Conservation (phyloP, 306 rosid species). For the Casuarina cunninghamiana region DNA sequence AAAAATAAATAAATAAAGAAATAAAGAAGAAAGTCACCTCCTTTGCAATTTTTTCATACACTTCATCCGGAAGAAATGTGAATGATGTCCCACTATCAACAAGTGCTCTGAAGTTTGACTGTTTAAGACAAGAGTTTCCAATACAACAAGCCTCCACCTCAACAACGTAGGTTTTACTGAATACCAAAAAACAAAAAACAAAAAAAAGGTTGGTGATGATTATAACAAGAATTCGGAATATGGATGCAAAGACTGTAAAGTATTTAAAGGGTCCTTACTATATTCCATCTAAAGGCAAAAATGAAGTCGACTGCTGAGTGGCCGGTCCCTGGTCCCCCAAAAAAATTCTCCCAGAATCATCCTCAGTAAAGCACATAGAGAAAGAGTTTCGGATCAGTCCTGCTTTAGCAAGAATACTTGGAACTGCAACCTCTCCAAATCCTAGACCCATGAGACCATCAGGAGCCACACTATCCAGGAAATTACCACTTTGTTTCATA, state of each 20-base stretch:
- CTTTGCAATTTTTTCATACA: slow-evolving; percentile 52
- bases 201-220: slow-evolving; percentile 21
- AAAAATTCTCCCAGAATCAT: slow-evolving; percentile 76
- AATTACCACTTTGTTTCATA: slow-evolving; percentile 94
- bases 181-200: neutral
- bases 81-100: slow-evolving; percentile 93
- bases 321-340: slow-evolving; percentile 84
- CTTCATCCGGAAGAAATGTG: slow-evolving; percentile 80
- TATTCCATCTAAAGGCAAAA: slow-evolving; percentile 67
- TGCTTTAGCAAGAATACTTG: slow-evolving; percentile 75
- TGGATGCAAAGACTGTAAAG: slow-evolving; percentile 4
- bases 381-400: slow-evolving; percentile 75
- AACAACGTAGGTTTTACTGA: slow-evolving; percentile 71
- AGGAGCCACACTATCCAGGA: slow-evolving; percentile 89
- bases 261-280: slow-evolving; percentile 47
- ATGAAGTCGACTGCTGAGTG: slow-evolving; percentile 71
- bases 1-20: too few species aligned
- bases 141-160: slow-evolving; percentile 84
- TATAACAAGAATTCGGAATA: slow-evolving; percentile 20
- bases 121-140: slow-evolving; percentile 59
- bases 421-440: slow-evolving; percentile 82
- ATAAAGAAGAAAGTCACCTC: slow-evolving; percentile 52
- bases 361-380: slow-evolving; percentile 77
- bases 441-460: slow-evolving; percentile 96
- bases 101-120: slow-evolving; percentile 63